Evolutionary conservation across 2,329 filamentous ascomycete genomes (phyloP).

Genomic region (Fusarium ambrosium): DNA sequence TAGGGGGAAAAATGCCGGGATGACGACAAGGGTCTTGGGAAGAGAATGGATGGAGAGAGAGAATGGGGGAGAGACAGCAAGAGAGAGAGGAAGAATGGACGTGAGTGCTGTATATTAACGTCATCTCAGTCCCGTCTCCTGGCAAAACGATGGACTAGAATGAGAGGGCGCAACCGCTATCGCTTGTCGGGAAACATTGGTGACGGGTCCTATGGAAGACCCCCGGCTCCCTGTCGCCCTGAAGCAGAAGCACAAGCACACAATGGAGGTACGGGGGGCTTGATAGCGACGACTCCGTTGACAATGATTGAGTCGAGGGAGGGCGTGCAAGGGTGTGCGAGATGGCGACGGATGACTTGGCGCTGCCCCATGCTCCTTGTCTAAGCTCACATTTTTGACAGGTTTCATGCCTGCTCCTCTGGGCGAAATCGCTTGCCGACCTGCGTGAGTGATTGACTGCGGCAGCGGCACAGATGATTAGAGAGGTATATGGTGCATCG

Average conservation of each 20-base stretch:
- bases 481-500: constrained; percentile 11
- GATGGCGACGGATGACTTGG: constrained; percentile 48
- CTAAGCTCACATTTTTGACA: constrained; percentile 23
- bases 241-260: constrained; percentile 6
- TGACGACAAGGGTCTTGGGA: constrained; percentile 29
- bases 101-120: constrained; percentile 21
- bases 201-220: constrained; percentile 11
- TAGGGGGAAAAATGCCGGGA: constrained; percentile 23
- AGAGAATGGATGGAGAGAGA: not conserved
- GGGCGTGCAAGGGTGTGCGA: constrained; percentile 45
- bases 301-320: constrained; percentile 41
- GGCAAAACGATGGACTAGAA: not conserved
- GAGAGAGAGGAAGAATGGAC: constrained; percentile 21
- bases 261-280: constrained; percentile 26
- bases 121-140: not conserved
- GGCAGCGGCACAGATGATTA: not conserved
- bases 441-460: not conserved
- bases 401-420: constrained; percentile 10
- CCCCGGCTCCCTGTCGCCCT: constrained; percentile 19
- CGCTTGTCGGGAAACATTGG: constrained; percentile 6
- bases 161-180: constrained; percentile 14
- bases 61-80: not conserved
- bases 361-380: constrained; percentile 37
- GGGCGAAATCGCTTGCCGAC: not conserved
- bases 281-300: constrained; percentile 28